Base-by-base conservation (phyloP, 257 asterid genomes). In the Solanum chaucha region DNA sequence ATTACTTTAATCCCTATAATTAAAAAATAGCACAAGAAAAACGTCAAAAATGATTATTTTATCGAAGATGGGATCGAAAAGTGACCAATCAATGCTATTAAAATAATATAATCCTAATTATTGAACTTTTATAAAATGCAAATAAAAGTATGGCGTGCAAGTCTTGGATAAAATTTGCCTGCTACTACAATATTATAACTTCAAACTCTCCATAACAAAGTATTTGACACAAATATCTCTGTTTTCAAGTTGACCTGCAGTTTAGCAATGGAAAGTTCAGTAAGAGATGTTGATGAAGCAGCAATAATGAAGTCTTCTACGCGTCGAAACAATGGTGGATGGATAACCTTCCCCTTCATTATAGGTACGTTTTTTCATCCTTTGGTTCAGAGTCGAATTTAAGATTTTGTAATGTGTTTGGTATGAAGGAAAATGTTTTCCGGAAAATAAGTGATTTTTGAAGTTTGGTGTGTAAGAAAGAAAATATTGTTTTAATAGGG, bases 301-400 rank as follows among this genome's bases (percentile, higher is more conserved):
- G 40, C 38, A n/a, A 10, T 12, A 20, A 8, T 14, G 78, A 75
- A 40, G 59, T 19, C 64, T 22, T 84, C 80, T 38, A 30, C 78
- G 22, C 30, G 41, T 41, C n/a, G 86, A 64, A 65, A 44, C 6
- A 84, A 84, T 11, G 95, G 95, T 19, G 94, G 95, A 70, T 91
- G 95, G 95, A 89, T 91, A 87, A 90, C 95, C 70, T 91, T 93
- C 28, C 95, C 93, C 80, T 93, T 93, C 48, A 91, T 93, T 89
- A 89, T 92, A 91, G 95, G 95, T 80, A 80, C 5, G 17, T 26
- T 46, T 44, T 4, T 8, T 44, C 17, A 4, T 24, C 36, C 38
- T 78, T 24, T 14, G 2, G 11, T 30, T 28, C 19, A 89, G 82
- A 44, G 40, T 15, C 67, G 5, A 85, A 46, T 80, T 46, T 19